These are phyloP conservation scores for Pestalotiopsis sp. DNA, from an alignment of 2,329 filamentous ascomycete species.

Conservation along the genomic window DNA sequence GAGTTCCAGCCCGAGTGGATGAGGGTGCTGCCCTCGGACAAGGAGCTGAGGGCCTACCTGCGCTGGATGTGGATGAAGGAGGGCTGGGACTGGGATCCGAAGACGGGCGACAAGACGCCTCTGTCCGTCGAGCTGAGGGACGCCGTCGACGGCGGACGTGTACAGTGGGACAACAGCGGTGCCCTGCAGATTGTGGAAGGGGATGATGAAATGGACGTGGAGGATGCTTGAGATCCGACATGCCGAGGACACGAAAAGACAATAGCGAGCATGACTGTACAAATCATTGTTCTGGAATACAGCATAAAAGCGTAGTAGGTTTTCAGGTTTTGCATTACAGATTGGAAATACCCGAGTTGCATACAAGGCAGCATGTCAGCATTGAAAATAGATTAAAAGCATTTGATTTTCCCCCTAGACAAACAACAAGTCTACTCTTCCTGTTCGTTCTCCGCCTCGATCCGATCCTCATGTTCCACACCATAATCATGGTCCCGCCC, in stretches of 20 bases:
- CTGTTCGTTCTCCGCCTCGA: background rate
- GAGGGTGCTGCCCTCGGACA: conserved; percentile 79
- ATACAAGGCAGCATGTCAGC: background rate
- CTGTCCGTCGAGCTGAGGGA: conserved; percentile 55
- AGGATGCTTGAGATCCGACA: conserved; percentile 42
- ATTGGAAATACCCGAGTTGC: no score
- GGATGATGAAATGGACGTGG: conserved; percentile 25
- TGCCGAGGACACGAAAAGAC: conserved; percentile 56
- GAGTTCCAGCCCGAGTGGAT: conserved; percentile 89
- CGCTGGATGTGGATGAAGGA: conserved; percentile 92
- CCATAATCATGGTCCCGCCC: conserved; percentile 10
- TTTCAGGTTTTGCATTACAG: background rate
- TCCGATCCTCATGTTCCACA: background rate
- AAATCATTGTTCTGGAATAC: background rate
- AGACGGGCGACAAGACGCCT: conserved; percentile 64
- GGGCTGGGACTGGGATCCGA: conserved; percentile 79
- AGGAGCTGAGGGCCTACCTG: conserved; percentile 85
- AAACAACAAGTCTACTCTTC: background rate
- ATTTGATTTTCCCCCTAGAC: background rate
- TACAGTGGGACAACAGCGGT: conserved; percentile 57
- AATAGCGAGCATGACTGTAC: conserved; percentile 24
- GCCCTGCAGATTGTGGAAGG: conserved; percentile 44
- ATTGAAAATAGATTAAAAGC: background rate
- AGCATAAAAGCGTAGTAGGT: background rate
- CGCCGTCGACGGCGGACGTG: conserved; percentile 60